Base-by-base conservation (phyloP, 108 stramenopile genomes). In the Mayamaea pseudoterrestris region DNA sequence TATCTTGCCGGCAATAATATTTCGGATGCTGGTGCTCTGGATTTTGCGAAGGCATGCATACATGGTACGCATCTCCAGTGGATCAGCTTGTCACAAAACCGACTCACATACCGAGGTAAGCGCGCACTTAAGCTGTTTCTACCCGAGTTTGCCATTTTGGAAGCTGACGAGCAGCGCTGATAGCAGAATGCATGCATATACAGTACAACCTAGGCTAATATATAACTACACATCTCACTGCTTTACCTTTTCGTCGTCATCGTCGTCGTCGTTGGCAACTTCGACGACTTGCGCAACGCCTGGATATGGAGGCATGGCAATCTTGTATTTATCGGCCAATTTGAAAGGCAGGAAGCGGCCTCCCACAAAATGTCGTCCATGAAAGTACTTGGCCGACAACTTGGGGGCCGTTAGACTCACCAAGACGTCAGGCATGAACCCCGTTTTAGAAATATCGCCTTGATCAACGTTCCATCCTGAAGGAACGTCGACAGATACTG, bases 351-450 rank as follows among this genome's bases (percentile, higher is more conserved):
- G 45, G 48, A 98, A 98, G 6, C 95, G 61, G 8, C 95, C 97
- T 12, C 94, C 97, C 4, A 96, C 57, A 60, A 79, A 98, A 56
- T 98, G 97, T 24, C 74, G 60, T 22, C 92, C 93, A 12, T 27
- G 36, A 55, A 92, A 94, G 30, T 54, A 44, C 53, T 64, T 61
- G 2, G 86, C 65, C 17, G 71, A 84, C 12, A 69, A 35, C 67
- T 98, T 98, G 13, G 95, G 95, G 5, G 93, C 80, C 2, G 97
- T 98, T 27, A 98, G 65, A 41, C 93, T 94, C 0, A 95, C 43
- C 30, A 96, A 44, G 21, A 88, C 73, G 34, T 90, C 63, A 13
- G 97, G 95, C 14, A 61, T 37, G 49, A 80, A 74, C n/a, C 75
- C 74, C 7, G 49, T 50, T 26, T 47, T 39, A 16, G 53, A 29